Percentiles rank a stretch among this genome's conserved stretches.
phyloP scores from a whole-genome alignment of 2,329 filamentous ascomycete genomes.

The Sarocladium oryzae region DNA sequence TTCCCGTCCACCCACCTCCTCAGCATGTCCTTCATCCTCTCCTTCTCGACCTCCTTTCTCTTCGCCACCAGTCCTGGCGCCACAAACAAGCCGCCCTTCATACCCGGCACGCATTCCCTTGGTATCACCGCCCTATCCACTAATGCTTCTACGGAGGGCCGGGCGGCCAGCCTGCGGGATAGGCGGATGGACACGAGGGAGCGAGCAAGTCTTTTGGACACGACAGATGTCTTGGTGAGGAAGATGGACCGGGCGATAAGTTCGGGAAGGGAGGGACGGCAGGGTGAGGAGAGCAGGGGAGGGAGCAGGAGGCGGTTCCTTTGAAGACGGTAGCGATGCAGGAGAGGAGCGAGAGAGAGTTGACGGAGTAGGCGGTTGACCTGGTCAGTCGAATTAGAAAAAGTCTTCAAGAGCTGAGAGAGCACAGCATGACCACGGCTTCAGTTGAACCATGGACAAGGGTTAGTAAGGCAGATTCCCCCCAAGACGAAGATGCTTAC shows the following conservation, averaged over 20 bases:
- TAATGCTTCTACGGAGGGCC: constrained; percentile 53
- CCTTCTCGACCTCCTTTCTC: constrained; percentile 57
- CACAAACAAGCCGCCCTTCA: constrained; percentile 31
- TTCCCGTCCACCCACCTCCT: constrained; percentile 58
- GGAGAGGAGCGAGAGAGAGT: constrained; percentile 57
- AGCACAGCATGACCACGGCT: background rate
- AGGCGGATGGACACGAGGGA: constrained; percentile 61
- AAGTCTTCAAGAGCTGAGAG: no score
- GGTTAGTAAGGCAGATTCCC: background rate
- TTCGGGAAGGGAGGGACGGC: constrained; percentile 52
- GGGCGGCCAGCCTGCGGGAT: constrained; percentile 51
- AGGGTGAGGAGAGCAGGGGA: constrained; percentile 48
- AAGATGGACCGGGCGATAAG: constrained; percentile 61
- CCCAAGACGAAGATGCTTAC: constrained; percentile 34
- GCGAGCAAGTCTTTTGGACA: constrained; percentile 56
- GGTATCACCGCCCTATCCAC: constrained; percentile 60
- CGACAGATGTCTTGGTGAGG: constrained; percentile 57
- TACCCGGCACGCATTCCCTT: constrained; percentile 51
- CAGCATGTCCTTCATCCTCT: constrained; percentile 61
- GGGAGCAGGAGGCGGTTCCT: constrained; percentile 47
- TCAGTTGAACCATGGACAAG: no score
- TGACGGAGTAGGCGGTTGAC: constrained; percentile 55
- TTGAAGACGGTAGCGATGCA: constrained; percentile 57
- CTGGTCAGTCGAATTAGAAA: constrained; percentile 28
- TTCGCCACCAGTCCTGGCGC: constrained; percentile 57